Base-by-base conservation (phyloP, 2,329 filamentous ascomycete species). In the Phoma herbarum region DNA sequence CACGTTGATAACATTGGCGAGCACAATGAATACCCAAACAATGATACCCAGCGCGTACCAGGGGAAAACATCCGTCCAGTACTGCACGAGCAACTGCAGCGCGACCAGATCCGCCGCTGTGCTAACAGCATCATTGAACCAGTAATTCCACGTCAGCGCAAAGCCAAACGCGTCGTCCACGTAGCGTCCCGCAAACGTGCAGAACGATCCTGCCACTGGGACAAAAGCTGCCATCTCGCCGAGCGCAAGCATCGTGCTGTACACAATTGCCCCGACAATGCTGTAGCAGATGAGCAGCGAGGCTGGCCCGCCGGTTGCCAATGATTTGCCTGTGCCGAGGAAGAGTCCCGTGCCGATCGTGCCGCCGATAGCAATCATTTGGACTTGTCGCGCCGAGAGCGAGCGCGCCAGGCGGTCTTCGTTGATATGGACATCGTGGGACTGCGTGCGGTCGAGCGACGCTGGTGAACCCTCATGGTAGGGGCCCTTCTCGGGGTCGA, bases 361-460 rank as follows among this genome's bases (percentile, higher is more conserved):
- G 53, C 85, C 85, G 61, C 84, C 84, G 16, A 86, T 86, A 52
- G 84, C 83, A 69, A 87, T 86, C 84, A 87, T 86, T 71, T 87
- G 83, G 51, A 87, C 76, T 69, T 87, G 85, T 52, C 85, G 80
- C 42, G 78, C 66, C 11, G 63, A 67, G 16, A 73, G 67, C 9
- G 68, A 66, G 48, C 70, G 68, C 18, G 65, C 64, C 20, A 71
- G 48, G 23, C 63, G 64, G 53, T 71, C 70, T 51, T 68, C 70
- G 14, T 68, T 67, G 53, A 71, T 47, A 12, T 61, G 18, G 4
- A 11, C 56, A 49, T 58, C 7, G 29, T 65, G 66, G 16, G 52
- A 52, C 35, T 54, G 57, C 1, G 54, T 47, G 31, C 48, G 61
- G 6, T 63, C 51, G 22, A 61, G 41, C 18, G 60, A 57, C 14